These are phyloP conservation scores for Zygotorulaspora mrakii DNA, from an alignment of 1,139 yeast species.

Conservation along the genomic window DNA sequence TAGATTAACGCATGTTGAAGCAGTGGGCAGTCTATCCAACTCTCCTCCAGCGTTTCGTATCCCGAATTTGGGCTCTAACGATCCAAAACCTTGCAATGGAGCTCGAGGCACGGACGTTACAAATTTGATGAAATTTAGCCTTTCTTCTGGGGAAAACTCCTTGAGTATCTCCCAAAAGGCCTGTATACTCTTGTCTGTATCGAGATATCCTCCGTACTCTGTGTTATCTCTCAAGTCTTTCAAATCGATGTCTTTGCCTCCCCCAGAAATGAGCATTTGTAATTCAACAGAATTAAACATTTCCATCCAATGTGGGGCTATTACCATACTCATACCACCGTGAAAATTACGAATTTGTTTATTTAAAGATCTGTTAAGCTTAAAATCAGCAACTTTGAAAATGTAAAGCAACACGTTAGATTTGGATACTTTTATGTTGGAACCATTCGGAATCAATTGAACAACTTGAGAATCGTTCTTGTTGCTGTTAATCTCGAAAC, in stretches of 20 bases:
- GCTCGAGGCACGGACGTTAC: conserved; percentile 91
- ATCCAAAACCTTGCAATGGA: conserved; percentile 80
- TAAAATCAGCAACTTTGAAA: conserved; percentile 74
- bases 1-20: conserved; percentile 88
- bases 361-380: conserved; percentile 59
- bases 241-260: conserved; percentile 62
- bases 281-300: conserved; percentile 83
- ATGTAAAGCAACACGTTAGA: conserved; percentile 68
- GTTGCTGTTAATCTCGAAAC: conserved; percentile 51
- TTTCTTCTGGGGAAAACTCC: conserved; percentile 61
- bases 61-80: conserved; percentile 74
- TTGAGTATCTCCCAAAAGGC: conserved; percentile 73
- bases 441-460: conserved; percentile 63
- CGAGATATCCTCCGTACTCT: conserved; percentile 63
- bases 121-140: conserved; percentile 66
- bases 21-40: conserved; percentile 69
- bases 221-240: conserved; percentile 63
- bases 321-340: conserved; percentile 64
- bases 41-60: conserved; percentile 64
- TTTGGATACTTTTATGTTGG: conserved; percentile 50
- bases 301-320: conserved; percentile 70
- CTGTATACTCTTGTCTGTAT: conserved; percentile 52
- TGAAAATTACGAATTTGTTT: conserved; percentile 63
- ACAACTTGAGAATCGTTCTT: conserved; percentile 38
- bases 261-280: conserved; percentile 84